A percentile compares a stretch with the other conserved stretches of the same genome.
Evolutionary conservation across 176 grass and related monocot species (phyloP).

Genomic region (Phoenix roebelenii): DNA sequence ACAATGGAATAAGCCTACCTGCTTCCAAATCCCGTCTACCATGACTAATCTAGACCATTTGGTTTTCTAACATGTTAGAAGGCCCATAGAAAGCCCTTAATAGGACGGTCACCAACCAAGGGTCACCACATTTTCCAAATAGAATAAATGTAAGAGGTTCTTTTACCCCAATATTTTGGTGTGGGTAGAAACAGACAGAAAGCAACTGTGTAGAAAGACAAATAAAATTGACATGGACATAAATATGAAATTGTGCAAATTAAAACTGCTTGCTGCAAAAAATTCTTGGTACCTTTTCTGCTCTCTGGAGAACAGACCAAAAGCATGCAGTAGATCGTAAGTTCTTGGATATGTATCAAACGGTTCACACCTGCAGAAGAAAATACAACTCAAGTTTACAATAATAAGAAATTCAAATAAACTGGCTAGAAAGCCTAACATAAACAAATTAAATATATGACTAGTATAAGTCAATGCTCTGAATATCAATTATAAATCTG

Average conservation of each 20-base stretch:
- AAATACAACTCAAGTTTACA: background rate
- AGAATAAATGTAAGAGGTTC: no score
- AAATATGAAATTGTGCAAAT: background rate
- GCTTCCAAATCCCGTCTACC: background rate
- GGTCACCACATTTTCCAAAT: no score
- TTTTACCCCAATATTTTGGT: no score
- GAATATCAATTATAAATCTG: no score
- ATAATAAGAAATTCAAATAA: no score
- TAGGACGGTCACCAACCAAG: no score
- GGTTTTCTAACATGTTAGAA: background rate
- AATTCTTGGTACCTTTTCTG: conserved; percentile 21
- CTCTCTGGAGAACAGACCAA: conserved; percentile 38
- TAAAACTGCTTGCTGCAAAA: background rate
- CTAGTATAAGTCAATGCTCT: no score
- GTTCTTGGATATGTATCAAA: conserved; percentile 60
- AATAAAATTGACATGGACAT: background rate
- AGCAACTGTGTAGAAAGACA: background rate
- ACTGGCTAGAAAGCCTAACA: no score
- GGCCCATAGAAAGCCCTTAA: no score
- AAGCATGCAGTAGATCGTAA: conserved; percentile 44
- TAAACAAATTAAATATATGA: no score
- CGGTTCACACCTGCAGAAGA: conserved; percentile 33
- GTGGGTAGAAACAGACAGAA: no score
- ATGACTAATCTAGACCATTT: background rate
- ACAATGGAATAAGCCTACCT: background rate